Conservation (phyloP, 306 rosid genomes). For the Phaseolus lunatus region DNA sequence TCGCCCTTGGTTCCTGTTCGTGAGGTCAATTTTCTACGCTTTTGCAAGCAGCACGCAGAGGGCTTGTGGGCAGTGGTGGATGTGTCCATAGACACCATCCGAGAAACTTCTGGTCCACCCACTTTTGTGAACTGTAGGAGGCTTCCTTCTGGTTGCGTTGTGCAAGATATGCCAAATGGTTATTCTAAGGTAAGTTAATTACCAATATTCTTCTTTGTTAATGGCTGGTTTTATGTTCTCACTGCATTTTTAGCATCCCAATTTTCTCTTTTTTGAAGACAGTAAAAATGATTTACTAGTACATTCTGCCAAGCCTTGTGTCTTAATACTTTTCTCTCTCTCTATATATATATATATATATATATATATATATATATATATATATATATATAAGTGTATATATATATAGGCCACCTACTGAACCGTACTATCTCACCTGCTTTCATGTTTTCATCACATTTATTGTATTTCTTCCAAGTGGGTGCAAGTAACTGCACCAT, state of each 20-base stretch:
- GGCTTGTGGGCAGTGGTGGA: slow-evolving; percentile 96
- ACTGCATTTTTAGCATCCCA: slow-evolving; percentile 35
- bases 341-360: neutral
- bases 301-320: slow-evolving; percentile 25
- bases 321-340: slow-evolving; percentile 25
- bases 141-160: slow-evolving; percentile 92
- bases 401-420: slow-evolving; percentile 6
- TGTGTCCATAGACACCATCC: slow-evolving; percentile 70
- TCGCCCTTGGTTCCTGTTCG: slow-evolving; percentile 88
- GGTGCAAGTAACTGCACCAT: slow-evolving; percentile 55
- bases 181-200: slow-evolving; percentile 72
- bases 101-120: slow-evolving; percentile 64
- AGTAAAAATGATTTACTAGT: slow-evolving; percentile 40
- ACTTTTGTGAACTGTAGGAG: slow-evolving; percentile 69
- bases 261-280: slow-evolving; percentile 37
- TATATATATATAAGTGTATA: neutral
- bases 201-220: neutral
- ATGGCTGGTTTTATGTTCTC: slow-evolving; percentile 1
- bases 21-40: slow-evolving; percentile 76
- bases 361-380: neutral
- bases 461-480: slow-evolving; percentile 47
- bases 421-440: slow-evolving; percentile 24
- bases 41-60: slow-evolving; percentile 91
- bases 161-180: slow-evolving; percentile 94
- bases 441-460: slow-evolving; percentile 45